Evolutionary conservation across 2,329 filamentous ascomycete genomes (phyloP).

Genomic region (Cryphonectria naterciae): DNA sequence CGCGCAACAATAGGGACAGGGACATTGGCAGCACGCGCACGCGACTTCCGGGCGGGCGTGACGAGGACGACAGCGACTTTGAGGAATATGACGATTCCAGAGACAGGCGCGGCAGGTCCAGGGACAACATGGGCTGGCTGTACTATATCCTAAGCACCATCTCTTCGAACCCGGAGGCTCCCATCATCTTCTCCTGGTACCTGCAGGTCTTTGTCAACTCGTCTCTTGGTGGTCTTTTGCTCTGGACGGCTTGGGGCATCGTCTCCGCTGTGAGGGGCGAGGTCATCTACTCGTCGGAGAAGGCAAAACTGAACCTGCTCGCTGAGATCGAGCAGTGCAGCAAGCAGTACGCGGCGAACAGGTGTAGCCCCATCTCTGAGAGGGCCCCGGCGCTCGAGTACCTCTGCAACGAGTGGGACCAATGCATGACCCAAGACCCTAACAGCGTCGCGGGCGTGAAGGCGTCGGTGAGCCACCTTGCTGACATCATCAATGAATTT

Average conservation of each 20-base stretch:
- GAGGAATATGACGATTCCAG: constrained; percentile 36
- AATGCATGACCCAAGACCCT: constrained; percentile 86
- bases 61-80: constrained; percentile 53
- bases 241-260: constrained; percentile 72
- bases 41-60: constrained; percentile 49
- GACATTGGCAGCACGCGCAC: constrained; percentile 57
- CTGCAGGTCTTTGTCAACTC: constrained; percentile 66
- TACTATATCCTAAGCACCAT: constrained; percentile 53
- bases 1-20: constrained; percentile 54
- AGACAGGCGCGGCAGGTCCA: constrained; percentile 35
- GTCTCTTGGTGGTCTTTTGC: constrained; percentile 56
- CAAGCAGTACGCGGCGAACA: constrained; percentile 74
- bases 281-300: constrained; percentile 71
- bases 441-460: constrained; percentile 76
- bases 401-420: constrained; percentile 79
- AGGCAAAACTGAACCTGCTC: constrained; percentile 69
- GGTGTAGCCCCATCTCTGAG: constrained; percentile 65
- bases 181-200: constrained; percentile 63
- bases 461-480: constrained; percentile 84
- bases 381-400: constrained; percentile 73
- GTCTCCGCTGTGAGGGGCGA: constrained; percentile 74
- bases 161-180: constrained; percentile 61
- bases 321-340: constrained; percentile 75
- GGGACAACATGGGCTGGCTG: constrained; percentile 42
- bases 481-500: constrained; percentile 92